Base-by-base conservation (phyloP, 208 protist genomes). In the Leishmania guyanensis region DNA sequence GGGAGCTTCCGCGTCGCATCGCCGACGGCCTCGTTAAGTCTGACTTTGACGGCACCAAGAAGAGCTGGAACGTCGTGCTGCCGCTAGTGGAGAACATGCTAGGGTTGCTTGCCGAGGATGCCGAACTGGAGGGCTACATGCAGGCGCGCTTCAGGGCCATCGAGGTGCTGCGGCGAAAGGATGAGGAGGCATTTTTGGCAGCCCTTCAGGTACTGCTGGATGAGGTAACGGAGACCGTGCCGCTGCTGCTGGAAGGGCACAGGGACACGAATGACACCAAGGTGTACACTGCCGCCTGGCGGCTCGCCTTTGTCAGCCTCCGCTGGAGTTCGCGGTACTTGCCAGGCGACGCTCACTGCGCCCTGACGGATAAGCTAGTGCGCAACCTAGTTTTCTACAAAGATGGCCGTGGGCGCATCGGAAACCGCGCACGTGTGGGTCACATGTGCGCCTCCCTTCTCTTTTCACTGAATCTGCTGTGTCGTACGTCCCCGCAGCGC, bases 221-320 rank as follows among this genome's bases (percentile, higher is more conserved):
- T 10, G 86, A 88, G 33, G 83, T 85, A 8, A 36, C 89, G 3
- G 85, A 88, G 72, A 89, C 90, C n/a, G 82, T 96, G 75, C 92
- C 92, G 72, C 80, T 78, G 64, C 87, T 96, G 78, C 69, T 96
- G 70, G 89, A 89, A 80, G 89, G 90, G 72, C 82, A 86, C 43
- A 33, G 48, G 20, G 83, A 77, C 54, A 16, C 80, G 64, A 78
- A 56, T 36, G 88, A 92, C 77, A 76, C 83, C 8, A 85, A 80
- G 60, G 83, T 88, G 84, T 89, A 91, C 82, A 91, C 89, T 66
- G 81, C 92, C 73, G 93, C 82, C 48, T 94, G 91, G 91, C 89
- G 88, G 20, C 85, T 93, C 68, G 83, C 86, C 26, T 89, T 96
- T 48, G 90, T 91, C 71, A 89, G 84, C 65, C 84, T 93, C 77